Evolutionary conservation across 1,139 yeast species (phyloP).

Genomic region (Geotrichum candidum): DNA sequence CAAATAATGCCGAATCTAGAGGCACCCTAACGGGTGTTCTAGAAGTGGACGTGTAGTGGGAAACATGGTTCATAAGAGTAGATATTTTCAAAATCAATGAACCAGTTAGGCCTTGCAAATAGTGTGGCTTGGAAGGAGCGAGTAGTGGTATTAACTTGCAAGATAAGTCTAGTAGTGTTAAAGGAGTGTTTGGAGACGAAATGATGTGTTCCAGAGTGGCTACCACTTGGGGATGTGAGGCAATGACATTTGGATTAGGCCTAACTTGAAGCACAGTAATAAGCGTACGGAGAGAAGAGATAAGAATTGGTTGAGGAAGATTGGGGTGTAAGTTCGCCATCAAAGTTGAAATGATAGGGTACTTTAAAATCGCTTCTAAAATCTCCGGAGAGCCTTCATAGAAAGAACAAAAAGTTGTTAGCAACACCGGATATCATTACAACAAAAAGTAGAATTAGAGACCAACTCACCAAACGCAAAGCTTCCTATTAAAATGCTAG

Average conservation of each 20-base stretch:
- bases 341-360: slow-evolving; percentile 25
- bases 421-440: too few species aligned
- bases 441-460: neutral
- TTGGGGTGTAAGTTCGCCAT: slow-evolving; percentile 18
- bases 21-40: slow-evolving; percentile 11
- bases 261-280: slow-evolving; percentile 24
- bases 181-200: slow-evolving; percentile 18
- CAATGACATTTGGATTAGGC: slow-evolving; percentile 24
- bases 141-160: slow-evolving; percentile 28
- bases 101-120: slow-evolving; percentile 18
- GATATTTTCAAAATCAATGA: slow-evolving; percentile 22
- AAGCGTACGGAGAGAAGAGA: slow-evolving; percentile 27
- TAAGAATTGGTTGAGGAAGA: slow-evolving; percentile 21
- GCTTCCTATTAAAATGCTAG: slow-evolving; percentile 31
- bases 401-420: neutral
- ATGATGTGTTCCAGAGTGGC: slow-evolving; percentile 22
- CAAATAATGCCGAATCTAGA: slow-evolving; percentile 28
- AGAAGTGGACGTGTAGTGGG: neutral
- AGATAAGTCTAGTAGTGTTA: slow-evolving; percentile 22
- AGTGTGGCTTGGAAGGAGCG: slow-evolving; percentile 20
- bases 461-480: slow-evolving; percentile 30
- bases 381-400: slow-evolving; percentile 21
- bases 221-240: slow-evolving; percentile 24
- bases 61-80: slow-evolving; percentile 14
- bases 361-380: slow-evolving; percentile 22